Conservation (phyloP, 1,139 yeast genomes). For the Zygosaccharomyces sapae region DNA sequence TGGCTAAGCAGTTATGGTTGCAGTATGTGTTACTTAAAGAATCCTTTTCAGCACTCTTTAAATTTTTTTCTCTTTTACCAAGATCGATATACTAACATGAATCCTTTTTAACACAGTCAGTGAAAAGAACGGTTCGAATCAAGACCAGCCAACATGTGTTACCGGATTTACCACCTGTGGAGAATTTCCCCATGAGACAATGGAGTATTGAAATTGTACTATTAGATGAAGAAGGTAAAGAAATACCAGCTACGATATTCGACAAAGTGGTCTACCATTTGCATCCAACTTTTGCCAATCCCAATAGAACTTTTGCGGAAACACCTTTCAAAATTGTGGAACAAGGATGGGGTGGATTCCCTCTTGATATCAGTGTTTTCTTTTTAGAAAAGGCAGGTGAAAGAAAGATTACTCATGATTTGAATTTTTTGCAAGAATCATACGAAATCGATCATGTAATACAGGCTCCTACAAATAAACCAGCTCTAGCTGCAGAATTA, state of each 20-base stretch:
- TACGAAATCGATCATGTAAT: constrained; percentile 76
- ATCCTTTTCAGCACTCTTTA: not conserved
- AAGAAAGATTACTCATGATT: constrained; percentile 78
- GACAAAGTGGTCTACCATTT: constrained; percentile 90
- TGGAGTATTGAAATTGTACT: constrained; percentile 80
- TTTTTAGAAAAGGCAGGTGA: constrained; percentile 86
- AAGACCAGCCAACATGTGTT: constrained; percentile 82
- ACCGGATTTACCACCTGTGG: constrained; percentile 82
- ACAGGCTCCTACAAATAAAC: constrained; percentile 72
- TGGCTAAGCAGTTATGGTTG: constrained; percentile 19
- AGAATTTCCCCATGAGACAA: constrained; percentile 90
- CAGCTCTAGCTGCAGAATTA: constrained; percentile 64
- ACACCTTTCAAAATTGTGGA: constrained; percentile 90
- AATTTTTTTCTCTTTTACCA: not conserved
- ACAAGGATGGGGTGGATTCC: constrained; percentile 99
- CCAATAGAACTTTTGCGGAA: constrained; percentile 72
- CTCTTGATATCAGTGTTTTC: constrained; percentile 73
- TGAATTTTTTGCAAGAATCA: constrained; percentile 74
- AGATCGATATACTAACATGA: constrained; percentile 11
- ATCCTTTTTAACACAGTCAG: constrained; percentile 37
- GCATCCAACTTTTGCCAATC: constrained; percentile 93
- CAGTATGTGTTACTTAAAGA: constrained; percentile 19
- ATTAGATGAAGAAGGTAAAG: constrained; percentile 76
- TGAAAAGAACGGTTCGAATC: constrained; percentile 83
- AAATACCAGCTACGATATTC: constrained; percentile 80